Evolutionary conservation across 306 rosid species (phyloP), one percentile per base, ranked within the genome.

Genomic region (Ormosia semicastrata): DNA sequence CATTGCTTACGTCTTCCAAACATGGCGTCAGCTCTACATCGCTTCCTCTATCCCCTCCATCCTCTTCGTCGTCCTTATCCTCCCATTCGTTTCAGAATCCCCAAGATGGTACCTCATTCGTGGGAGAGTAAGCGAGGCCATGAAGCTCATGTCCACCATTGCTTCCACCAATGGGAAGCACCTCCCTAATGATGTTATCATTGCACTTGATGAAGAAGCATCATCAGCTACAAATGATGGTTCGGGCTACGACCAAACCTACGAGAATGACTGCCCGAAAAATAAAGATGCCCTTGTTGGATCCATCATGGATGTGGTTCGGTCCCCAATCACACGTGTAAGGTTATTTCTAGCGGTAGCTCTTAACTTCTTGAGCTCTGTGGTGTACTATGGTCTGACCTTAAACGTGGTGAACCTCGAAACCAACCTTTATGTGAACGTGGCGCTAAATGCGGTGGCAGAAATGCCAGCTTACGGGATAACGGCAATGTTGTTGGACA

Each of bases 81-180:
- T 93, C 10, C 98, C 99, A 4, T 93, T 93, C 47, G 15, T 95
- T 39, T 87, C 97, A 0, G 99, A 95, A 62, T 95, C 99, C n/a
- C 99, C 99, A 0, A 86, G 99, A 58, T 95, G 99, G 99, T 95
- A 86, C 88, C 94, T 95, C 0, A 91, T 95, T 40, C 87, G 97
- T 0, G 98, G 99, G 0, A 84, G 76, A 76, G 50, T 83, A 11
- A 52, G 15, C 0, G 95, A 95, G 4, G 99, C 99, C 41, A 90
- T 18, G 52, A 88, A 76, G 2, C 79, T 95, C 73, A 91, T 95
- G 99, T 76, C 84, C 33, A 5, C 77, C 46, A 91, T 95, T 1
- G 98, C 99, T 64, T 74, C 82, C 11, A 54, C 76, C 7, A 95
- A 95, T 6, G 89, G 88, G 0, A 90, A 77, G 0, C 73, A 85